Evolutionary conservation across 2,329 filamentous ascomycete genomes (phyloP).

Genomic region (Aspergillus cejpii): DNA sequence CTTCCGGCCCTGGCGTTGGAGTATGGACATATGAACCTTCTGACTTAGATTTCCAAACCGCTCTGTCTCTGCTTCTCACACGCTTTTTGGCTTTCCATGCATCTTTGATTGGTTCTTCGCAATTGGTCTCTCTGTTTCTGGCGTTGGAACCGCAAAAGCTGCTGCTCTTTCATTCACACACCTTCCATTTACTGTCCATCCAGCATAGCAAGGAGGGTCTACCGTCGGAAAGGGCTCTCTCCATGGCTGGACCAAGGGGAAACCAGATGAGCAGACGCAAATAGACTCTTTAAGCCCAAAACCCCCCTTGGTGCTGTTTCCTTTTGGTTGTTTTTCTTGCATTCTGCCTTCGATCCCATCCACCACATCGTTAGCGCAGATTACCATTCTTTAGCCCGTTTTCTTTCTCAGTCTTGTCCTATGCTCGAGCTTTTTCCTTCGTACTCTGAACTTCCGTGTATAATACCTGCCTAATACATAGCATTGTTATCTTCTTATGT

Average conservation of each 20-base stretch:
- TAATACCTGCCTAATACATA: constrained; percentile 6
- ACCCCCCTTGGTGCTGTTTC: background rate
- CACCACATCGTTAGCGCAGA: constrained; percentile 4
- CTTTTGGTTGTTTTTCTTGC: constrained; percentile 1
- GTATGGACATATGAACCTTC: constrained; percentile 37
- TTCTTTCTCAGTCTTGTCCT: background rate
- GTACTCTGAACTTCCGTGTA: constrained; percentile 6
- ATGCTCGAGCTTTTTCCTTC: constrained; percentile 1
- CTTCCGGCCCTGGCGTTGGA: constrained; percentile 39
- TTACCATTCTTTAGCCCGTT: constrained; percentile 6
- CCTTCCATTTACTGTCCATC: constrained; percentile 5
- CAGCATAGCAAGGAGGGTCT: constrained; percentile 1
- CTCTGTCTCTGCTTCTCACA: background rate
- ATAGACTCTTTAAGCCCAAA: background rate
- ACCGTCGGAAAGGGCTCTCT: constrained; percentile 2
- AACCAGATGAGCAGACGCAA: background rate
- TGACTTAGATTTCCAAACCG: background rate
- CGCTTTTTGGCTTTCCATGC: background rate
- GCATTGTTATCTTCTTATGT: background rate
- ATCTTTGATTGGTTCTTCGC: background rate
- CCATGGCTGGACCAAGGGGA: constrained; percentile 10
- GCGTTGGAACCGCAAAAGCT: constrained; percentile 13
- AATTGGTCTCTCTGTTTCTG: constrained; percentile 4
- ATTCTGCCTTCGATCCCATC: constrained; percentile 1
- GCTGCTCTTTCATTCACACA: constrained; percentile 1